Conservation (phyloP, 129 eudicot genomes). For the Mikania micrantha region DNA sequence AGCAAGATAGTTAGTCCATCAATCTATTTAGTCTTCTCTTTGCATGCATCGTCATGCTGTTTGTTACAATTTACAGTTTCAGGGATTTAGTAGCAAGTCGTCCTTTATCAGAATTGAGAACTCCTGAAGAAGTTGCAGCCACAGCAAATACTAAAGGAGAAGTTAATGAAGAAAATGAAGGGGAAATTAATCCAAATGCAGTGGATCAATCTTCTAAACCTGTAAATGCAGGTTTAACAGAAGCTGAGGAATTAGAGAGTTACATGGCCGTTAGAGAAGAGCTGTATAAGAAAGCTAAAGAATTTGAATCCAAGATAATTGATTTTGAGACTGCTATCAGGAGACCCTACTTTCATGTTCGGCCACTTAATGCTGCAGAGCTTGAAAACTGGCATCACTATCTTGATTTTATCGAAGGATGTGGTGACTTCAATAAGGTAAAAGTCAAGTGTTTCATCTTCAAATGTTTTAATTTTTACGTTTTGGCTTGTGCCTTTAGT, state of each 20-base stretch:
- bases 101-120: constrained; percentile 79
- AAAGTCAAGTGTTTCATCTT: constrained; percentile 17
- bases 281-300: constrained; percentile 87
- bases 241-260: constrained; percentile 94
- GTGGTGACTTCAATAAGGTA: constrained; percentile 92
- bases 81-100: constrained; percentile 90
- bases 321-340: constrained; percentile 95
- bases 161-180: constrained; percentile 51
- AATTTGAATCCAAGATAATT: constrained; percentile 82
- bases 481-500: constrained; percentile 63
- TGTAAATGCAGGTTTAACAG: constrained; percentile 70
- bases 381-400: constrained; percentile 98
- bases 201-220: constrained; percentile 52
- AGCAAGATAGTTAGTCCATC: neutral
- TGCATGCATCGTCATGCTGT: constrained; percentile 3
- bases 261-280: constrained; percentile 93
- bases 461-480: constrained; percentile 22
- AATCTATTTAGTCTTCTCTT: neutral
- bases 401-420: constrained; percentile 91
- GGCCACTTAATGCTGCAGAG: constrained; percentile 85
- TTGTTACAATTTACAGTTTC: constrained; percentile 48
- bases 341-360: constrained; percentile 97
- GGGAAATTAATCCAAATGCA: constrained; percentile 58
- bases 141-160: constrained; percentile 38
- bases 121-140: constrained; percentile 77